Base-by-base conservation (phyloP, 305 asterid species). In the Rubia balearica region DNA sequence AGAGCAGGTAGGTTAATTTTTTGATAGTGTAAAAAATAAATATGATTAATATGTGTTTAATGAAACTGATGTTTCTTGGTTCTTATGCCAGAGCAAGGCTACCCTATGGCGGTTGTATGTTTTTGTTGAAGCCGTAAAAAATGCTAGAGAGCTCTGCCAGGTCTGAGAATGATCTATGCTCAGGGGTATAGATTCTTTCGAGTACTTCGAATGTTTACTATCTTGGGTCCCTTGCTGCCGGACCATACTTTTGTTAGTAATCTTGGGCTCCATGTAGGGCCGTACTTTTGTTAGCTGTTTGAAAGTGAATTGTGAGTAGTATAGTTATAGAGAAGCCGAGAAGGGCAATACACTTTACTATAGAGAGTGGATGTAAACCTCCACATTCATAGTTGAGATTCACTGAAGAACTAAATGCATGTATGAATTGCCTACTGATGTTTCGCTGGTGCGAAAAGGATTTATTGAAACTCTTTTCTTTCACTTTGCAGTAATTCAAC, bases 31-130 rank as follows among this genome's bases (percentile, higher is more conserved):
- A 5, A 3, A 22, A 38, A 42, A 53, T n/a, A 7, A 51, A 51
- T 5, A 16, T 21, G 24, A 9, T 70, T 46, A 27, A 1, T 27
- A 8, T 8, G 30, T 16, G 43, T 10, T 27, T 4, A 51, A 16
- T 16, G 6, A 45, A 19, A 12, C 61, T 73, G 65, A 66, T 61
- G 27, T 5, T 40, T 42, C 68, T 56, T 4, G 3, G 55, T 27
- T 38, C 69, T 57, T 57, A 51, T 62, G 81, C 80, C 63, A 92
- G 98, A 92, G 84, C 70, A 81, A 78, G 13, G 81, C 57, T 36
- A 86, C 91, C 1, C 81, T 87, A 0, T 92, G 98, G 96, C 89
- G 95, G 74, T 71, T 90, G 76, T 82, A 85, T 76, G 83, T 76
- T 86, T 92, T 82, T 38, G 76, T 81, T 38, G 71, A 75, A 72